Base-by-base conservation (phyloP, 2,329 filamentous ascomycete genomes). In the Paraconiothyrium sp. region DNA sequence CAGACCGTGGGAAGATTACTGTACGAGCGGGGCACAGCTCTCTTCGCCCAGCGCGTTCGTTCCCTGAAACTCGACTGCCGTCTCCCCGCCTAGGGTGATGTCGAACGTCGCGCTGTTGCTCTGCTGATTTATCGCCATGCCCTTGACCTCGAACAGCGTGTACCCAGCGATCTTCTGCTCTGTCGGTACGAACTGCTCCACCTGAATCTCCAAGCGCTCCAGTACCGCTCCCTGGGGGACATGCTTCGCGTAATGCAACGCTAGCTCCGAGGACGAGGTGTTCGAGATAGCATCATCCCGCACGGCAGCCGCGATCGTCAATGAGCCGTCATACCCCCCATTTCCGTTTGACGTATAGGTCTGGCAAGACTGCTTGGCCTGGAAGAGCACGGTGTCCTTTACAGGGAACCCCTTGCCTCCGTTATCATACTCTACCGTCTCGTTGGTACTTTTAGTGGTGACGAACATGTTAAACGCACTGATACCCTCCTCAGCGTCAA, bases 161-260 rank as follows among this genome's bases (percentile, higher is more conserved):
- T 60, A 60, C 30, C 58, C 58, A 13, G 58, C 35, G 14, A 56
- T 4, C 35, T 51, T 35, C 24, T 56, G 37, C 24, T 20, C 58
- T 14, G 44, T 50, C 20, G n/a, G 39, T 5, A 43, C 37, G 13
- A 60, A 56, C 10, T 20, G 3, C 44, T 56, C 51, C 13, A 56
- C 37, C 37, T 60, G 51, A 6, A 30, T 41, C 41, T 59, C 57
- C 5, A 59, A 41, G 10, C 50, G 41, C 41, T 47, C 41, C 20
- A 59, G 22, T 20, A 54, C 30, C 24, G 52, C 43, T 11, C 57
- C 57, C 20, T 46, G 49, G 4, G 57, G 20, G 3, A 59, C 44
- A 6, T 59, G 43, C 32, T 43, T 59, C 22, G 39, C 49, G 27
- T 54, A 59, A 34, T 59, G 57, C 56, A 52, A 30, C 22, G 49